These are phyloP conservation scores for Lepraria neglecta DNA, from an alignment of 495 filamentous ascomycete genomes.

Conservation along the genomic window DNA sequence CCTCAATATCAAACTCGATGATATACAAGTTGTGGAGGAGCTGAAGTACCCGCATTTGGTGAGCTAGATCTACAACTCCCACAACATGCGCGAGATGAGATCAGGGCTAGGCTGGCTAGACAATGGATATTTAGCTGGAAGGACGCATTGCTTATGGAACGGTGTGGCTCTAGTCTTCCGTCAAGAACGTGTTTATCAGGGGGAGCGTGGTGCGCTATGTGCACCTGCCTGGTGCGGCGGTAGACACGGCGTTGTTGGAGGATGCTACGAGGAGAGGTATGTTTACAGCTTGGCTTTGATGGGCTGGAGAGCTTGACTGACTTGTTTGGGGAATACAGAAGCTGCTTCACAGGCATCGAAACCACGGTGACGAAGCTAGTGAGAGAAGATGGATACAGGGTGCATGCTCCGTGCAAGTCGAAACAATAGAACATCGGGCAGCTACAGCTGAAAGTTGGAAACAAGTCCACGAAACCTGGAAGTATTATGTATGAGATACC, in stretches of 20 bases:
- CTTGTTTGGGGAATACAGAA: conserved; percentile 31
- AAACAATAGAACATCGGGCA: neutral
- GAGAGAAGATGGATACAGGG: no score
- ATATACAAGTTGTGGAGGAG: conserved; percentile 86
- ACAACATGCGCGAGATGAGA: neutral
- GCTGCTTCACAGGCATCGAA: conserved; percentile 49
- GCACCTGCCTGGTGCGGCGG: conserved; percentile 76
- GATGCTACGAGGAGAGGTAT: conserved; percentile 91
- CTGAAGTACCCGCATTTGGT: conserved; percentile 88
- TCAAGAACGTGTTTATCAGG: conserved; percentile 96
- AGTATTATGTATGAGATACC: neutral
- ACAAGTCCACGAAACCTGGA: neutral
- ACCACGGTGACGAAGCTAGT: conserved; percentile 4
- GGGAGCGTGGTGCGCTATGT: conserved; percentile 96
- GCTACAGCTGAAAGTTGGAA: neutral
- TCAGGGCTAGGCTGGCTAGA: neutral
- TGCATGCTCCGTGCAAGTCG: no score
- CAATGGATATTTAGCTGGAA: neutral
- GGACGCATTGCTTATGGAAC: conserved; percentile 2
- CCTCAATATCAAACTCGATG: conserved; percentile 97
- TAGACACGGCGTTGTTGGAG: conserved; percentile 86
- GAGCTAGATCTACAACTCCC: conserved; percentile 26
- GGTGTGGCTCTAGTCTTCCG: conserved; percentile 53
- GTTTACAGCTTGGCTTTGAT: neutral
- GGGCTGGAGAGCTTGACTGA: neutral